Percentiles rank a stretch among this genome's conserved stretches.
phyloP scores from a whole-genome alignment of 2,329 filamentous ascomycete genomes.

The Colletotrichum scovillei region DNA sequence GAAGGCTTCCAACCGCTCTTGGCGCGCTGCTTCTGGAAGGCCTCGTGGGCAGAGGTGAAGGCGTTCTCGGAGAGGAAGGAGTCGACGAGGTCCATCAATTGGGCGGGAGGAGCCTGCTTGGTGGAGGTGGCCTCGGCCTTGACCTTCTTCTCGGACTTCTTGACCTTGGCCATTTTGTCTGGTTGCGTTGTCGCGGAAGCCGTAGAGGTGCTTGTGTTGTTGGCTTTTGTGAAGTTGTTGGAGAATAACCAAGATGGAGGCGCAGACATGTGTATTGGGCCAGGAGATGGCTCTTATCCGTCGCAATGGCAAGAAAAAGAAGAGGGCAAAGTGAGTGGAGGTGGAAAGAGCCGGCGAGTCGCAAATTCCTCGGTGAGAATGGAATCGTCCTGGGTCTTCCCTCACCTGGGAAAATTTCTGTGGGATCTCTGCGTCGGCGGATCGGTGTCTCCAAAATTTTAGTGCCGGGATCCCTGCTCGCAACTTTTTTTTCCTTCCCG shows the following conservation, averaged over 20 bases:
- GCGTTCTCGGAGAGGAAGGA: conserved; percentile 74
- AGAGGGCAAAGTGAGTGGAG: not conserved
- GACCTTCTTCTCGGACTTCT: conserved; percentile 39
- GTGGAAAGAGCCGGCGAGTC: not conserved
- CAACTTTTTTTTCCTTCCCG: not conserved
- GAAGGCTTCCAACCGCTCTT: conserved; percentile 59
- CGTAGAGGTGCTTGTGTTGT: not conserved
- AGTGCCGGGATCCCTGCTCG: conserved; percentile 30
- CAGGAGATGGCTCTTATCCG: not conserved
- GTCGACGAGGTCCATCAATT: conserved; percentile 75
- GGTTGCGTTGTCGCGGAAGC: conserved; percentile 28
- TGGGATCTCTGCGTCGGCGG: conserved; percentile 5
- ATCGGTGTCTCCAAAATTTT: conserved; percentile 32
- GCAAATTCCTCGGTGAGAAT: conserved; percentile 24
- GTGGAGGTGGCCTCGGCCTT: conserved; percentile 38
- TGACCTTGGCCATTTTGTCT: conserved; percentile 51
- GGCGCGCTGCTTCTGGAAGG: conserved; percentile 72
- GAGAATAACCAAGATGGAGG: conserved; percentile 58
- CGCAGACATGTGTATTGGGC: conserved; percentile 45
- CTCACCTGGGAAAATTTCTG: conserved; percentile 36
- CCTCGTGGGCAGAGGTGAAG: conserved; percentile 70
- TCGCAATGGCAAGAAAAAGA: conserved; percentile 1
- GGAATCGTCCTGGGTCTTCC: conserved; percentile 21
- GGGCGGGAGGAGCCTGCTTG: conserved; percentile 59
- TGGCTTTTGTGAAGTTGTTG: conserved; percentile 48